Evolutionary conservation across 768 basidiomycete species (phyloP), one percentile per base, ranked within the genome.

Genomic region (Jaapia argillacea): DNA sequence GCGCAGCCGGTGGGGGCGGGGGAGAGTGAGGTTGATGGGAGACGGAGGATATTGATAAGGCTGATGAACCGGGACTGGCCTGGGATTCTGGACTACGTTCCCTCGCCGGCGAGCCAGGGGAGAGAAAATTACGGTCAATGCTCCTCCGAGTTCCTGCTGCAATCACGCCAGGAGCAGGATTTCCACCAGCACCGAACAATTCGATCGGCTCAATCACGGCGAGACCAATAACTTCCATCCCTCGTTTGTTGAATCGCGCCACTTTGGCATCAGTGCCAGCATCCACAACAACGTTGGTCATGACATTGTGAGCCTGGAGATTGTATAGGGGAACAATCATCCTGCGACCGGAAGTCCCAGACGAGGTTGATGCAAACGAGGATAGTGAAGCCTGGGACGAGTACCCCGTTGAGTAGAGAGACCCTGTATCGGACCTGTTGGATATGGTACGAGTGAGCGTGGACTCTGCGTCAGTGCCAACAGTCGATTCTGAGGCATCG

Each of bases 231-330:
- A 93, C 62, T 56, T 92, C 89, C 24, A 89, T 63, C 2, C 85
- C 82, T 3, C 81, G 72, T 50, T 72, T 79, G 43, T 69, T 65
- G 53, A 87, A 88, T 44, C 74, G 80, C 4, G 86, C 85, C 24
- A 89, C 79, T 62, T 84, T 85, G 22, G 83, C 81, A 45, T 90
- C 88, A 0, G 88, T 91, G 31, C 89, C 89, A 0, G 89, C 89
- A 55, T 92, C 89, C 23, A 87, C 74, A 44, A 92, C 81, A 26
- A 79, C 76, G 53, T 90, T 92, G 10, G 86, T 80, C 71, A 90
- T 71, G 40, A 92, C 84, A 48, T 87, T 84, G 59, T 93, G 89
- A 1, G 87, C 87, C 46, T 85, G 81, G 18, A 93, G 72, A 54
- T 90, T 91, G 62, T 91, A 89, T 2, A 92, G 66, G 0, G 89